A percentile compares a stretch with the other conserved stretches of the same genome.
Conservation (phyloP, 352 stramenopile species). For the Peronospora tabacina region DNA sequence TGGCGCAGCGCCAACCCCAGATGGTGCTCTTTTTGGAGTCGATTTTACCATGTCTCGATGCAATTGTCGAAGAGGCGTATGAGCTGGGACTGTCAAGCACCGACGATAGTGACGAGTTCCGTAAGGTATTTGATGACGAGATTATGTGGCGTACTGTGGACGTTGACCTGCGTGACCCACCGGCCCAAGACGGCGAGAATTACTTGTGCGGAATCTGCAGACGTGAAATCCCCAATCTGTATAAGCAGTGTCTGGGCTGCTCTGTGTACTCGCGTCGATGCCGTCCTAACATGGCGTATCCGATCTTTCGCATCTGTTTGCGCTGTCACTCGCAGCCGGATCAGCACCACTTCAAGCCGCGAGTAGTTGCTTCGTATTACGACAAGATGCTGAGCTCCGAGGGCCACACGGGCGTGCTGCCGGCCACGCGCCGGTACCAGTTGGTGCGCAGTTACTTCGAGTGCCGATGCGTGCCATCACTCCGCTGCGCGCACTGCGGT, state of each 20-base stretch:
- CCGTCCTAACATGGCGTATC: constrained; percentile 58
- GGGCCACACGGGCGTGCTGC: constrained; percentile 61
- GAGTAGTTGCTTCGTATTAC: constrained; percentile 45
- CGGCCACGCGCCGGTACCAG: constrained; percentile 55
- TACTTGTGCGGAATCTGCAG: constrained; percentile 63
- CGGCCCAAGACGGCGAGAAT: constrained; percentile 27
- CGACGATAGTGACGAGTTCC: constrained; percentile 66
- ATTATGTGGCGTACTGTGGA: constrained; percentile 67
- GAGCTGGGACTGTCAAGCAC: constrained; percentile 47
- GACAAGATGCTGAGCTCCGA: constrained; percentile 65
- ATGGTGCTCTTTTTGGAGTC: constrained; percentile 80
- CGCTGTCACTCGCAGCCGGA: constrained; percentile 63
- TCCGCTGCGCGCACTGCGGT: constrained; percentile 61
- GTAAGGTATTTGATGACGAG: constrained; percentile 68
- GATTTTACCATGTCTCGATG: constrained; percentile 65
- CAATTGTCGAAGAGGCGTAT: constrained; percentile 70
- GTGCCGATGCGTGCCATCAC: constrained; percentile 51
- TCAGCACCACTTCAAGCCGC: constrained; percentile 70
- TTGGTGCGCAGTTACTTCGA: constrained; percentile 64
- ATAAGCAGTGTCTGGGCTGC: constrained; percentile 81
- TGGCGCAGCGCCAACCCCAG: constrained; percentile 63
- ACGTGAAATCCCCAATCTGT: constrained; percentile 76
- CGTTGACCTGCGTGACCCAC: constrained; percentile 37
- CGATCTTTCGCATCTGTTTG: constrained; percentile 59
- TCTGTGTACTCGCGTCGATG: constrained; percentile 50